Evolutionary conservation across 73 alveolate species (phyloP), one percentile per base, ranked within the genome.

Genomic region (Uronychia setigera): DNA sequence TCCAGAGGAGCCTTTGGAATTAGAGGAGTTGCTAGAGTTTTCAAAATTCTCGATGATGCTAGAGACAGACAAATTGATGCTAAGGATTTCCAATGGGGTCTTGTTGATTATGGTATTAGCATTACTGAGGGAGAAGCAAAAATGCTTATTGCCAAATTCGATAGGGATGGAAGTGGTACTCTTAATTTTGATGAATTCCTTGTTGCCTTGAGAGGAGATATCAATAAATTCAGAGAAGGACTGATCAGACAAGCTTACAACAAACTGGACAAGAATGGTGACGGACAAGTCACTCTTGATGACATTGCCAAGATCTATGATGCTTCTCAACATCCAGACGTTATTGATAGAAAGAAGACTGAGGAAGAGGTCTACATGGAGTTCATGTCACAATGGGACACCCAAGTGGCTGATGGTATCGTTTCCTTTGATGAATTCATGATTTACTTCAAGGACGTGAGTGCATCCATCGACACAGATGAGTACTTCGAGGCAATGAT

Each of bases 261-360:
- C 80, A 89, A 84, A 59, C 85, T 92, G 79, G 97, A 90, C 84
- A 92, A 76, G 78, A 96, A 94, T 86, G 92, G 90, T 34, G 97
- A 91, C 75, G 96, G 96, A 1, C 74, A 78, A 1, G 94, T 96
- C 32, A 94, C 92, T 33, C 85, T 94, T 33, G 97, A 96, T n/a
- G 98, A 92, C 82, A 86, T 97, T 25, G 96, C 96, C 79, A 92
- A 92, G 76, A 80, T 88, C 78, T 97, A 93, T 84, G 94, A 87
- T 87, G 98, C 98, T 0, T 84, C 92, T 67, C 91, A 93, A 60
- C 98, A 97, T 86, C 98, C 98, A 58, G 99, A 98, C 87, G 96
- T 91, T 58, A 74, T 86, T 75, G 83, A 88, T 59, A 94, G 95
- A 29, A 95, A 96, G 88, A 94, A 95, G 82, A 88, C 79, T 31